Evolutionary conservation across 176 grass and related monocot species (phyloP).

Genomic region (Triticum timopheevii): DNA sequence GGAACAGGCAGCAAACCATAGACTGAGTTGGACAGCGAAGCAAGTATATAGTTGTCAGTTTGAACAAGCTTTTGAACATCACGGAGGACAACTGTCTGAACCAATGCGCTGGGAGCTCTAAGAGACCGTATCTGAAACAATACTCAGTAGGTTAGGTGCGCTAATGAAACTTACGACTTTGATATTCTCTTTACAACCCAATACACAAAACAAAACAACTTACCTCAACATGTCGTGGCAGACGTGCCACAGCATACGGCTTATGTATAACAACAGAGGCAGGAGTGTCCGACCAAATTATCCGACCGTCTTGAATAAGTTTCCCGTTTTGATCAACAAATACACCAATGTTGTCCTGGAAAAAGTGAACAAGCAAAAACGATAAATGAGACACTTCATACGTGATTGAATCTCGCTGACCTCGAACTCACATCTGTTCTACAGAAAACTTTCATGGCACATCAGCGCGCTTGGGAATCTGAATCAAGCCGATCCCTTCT

Average conservation of each 20-base stretch:
- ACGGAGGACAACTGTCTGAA: conserved; percentile 84
- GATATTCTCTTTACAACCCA: background rate
- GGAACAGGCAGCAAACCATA: conserved; percentile 87
- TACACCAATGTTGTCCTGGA: conserved; percentile 94
- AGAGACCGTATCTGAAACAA: conserved; percentile 89
- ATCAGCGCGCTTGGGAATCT: conserved; percentile 10
- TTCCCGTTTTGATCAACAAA: conserved; percentile 99
- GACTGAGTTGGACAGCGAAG: conserved; percentile 64
- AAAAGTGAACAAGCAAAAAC: conserved; percentile 9
- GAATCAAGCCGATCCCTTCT: background rate
- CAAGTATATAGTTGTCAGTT: conserved; percentile 86
- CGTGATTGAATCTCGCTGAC: background rate
- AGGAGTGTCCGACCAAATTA: conserved; percentile 95
- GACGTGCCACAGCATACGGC: conserved; percentile 80
- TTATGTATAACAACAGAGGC: conserved; percentile 73
- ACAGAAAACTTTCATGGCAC: background rate
- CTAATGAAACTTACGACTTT: background rate
- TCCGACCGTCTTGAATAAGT: conserved; percentile 89
- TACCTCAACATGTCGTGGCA: conserved; percentile 82
- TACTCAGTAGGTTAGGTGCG: conserved; percentile 10
- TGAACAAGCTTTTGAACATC: conserved; percentile 90
- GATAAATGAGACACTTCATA: conserved; percentile 1
- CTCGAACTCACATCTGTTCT: background rate
- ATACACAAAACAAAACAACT: conserved; percentile 23
- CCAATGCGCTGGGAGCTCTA: conserved; percentile 78